phyloP scores from a whole-genome alignment of 2,329 filamentous ascomycete genomes.

The Cordyceps militaris region DNA sequence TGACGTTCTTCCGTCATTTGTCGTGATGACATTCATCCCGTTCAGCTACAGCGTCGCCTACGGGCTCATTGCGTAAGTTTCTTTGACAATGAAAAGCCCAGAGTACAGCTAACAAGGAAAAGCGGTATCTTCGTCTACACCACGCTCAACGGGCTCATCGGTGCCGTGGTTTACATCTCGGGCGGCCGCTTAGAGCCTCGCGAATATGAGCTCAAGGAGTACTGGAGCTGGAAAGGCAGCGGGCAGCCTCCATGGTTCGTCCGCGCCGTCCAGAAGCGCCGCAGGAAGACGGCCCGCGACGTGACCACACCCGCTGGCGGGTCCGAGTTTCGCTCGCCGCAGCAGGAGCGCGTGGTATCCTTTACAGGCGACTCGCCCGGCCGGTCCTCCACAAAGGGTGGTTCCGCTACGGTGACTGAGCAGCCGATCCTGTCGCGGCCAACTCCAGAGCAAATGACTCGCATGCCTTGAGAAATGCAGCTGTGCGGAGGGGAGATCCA shows the following conservation, averaged over 20 bases:
- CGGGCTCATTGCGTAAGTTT: conserved; percentile 62
- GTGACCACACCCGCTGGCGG: not conserved
- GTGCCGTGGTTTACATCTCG: conserved; percentile 36
- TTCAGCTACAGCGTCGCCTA: conserved; percentile 76
- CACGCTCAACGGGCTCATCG: conserved; percentile 42
- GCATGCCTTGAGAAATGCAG: not conserved
- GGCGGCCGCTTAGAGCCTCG: conserved; percentile 38
- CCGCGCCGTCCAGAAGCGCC: conserved; percentile 26
- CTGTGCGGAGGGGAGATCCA: not conserved
- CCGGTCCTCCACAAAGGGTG: conserved; percentile 22
- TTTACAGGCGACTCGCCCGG: conserved; percentile 14
- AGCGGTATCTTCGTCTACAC: conserved; percentile 50
- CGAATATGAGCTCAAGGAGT: conserved; percentile 49
- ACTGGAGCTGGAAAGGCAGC: conserved; percentile 46
- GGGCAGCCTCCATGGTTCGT: conserved; percentile 43
- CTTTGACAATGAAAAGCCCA: not conserved
- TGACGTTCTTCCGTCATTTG: conserved; percentile 67
- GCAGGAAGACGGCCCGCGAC: not conserved
- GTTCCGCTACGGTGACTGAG: conserved; percentile 14
- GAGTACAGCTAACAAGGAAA: conserved; percentile 12
- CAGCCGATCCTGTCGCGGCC: conserved; percentile 16
- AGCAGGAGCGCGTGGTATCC: conserved; percentile 10
- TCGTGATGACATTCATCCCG: conserved; percentile 68
- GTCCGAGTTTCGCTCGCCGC: not conserved
- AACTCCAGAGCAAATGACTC: conserved; percentile 11